Base-by-base conservation (phyloP, 345 rosid species). In the Moricandia moricandioides region DNA sequence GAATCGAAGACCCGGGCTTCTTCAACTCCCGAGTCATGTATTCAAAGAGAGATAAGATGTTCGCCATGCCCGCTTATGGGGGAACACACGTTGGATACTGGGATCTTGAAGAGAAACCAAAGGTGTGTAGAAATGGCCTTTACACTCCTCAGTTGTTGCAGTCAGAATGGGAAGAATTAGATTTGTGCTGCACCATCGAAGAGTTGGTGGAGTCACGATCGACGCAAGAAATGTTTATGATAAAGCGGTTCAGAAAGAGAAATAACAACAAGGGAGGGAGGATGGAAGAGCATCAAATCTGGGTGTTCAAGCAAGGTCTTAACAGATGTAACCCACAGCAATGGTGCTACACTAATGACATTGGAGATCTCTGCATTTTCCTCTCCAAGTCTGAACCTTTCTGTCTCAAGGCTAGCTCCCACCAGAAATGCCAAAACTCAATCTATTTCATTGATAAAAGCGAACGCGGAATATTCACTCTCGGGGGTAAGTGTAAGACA, bases 311-410 rank as follows among this genome's bases (percentile, higher is more conserved):
- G 34, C 62, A 26, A 57, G 17, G 31, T 29, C 31, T 29, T 29
- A 29, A 29, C 31, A 29, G 31, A 29, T 29, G 5, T 29, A 29
- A 29, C 31, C 31, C 31, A 11, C 30, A 26, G 6, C 5, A 2
- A 1, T 55, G 30, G 29, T 3, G 0, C 7, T 8, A 7, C 69
- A 40, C 69, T 43, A 0, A 13, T 6, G 18, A 65, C 55, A 43
- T 66, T 29, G 70, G 54, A 45, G 68, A 64, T 64, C 68, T 64
- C 54, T 7, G 35, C 68, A 64, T 65, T 43, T 43, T 24, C 69
- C 55, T 64, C 54, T 64, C 68, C 68, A 13, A 24, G 7, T 40
- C 68, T 12, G 68, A 64, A 24, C 68, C 68, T 40, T 64, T 64
- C 55, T 65, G 69, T 43, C 35, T 65, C 35, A 13, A 43, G 24